Percentiles rank a stretch among this genome's conserved stretches.
phyloP scores from a whole-genome alignment of 2,329 filamentous ascomycete genomes.

The Teratosphaeria zuluensis region DNA sequence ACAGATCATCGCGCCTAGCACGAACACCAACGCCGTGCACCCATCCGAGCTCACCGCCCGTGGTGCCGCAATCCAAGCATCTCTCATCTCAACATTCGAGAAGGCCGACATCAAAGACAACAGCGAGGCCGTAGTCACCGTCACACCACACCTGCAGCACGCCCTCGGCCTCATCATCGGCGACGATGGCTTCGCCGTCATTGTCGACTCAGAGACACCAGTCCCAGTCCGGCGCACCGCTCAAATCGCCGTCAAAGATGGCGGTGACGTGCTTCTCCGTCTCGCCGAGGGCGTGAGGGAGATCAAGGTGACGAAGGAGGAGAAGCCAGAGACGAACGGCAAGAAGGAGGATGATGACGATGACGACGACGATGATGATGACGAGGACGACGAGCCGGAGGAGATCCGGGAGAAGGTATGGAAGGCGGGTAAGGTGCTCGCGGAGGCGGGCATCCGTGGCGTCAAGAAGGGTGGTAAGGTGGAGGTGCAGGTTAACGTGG shows the following conservation, averaged over 20 bases:
- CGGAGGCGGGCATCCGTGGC: slow-evolving; percentile 73
- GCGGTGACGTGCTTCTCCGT: slow-evolving; percentile 80
- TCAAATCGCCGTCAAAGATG: slow-evolving; percentile 64
- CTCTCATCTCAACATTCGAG: slow-evolving; percentile 89
- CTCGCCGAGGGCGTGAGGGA: slow-evolving; percentile 80
- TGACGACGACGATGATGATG: slow-evolving; percentile 48
- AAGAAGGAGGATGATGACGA: slow-evolving; percentile 41
- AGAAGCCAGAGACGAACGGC: slow-evolving; percentile 55
- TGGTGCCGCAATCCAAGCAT: slow-evolving; percentile 91
- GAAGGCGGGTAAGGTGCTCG: slow-evolving; percentile 75
- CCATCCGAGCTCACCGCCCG: slow-evolving; percentile 82
- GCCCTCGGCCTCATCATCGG: slow-evolving; percentile 73
- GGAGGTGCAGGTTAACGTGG: slow-evolving; percentile 86
- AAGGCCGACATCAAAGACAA: slow-evolving; percentile 89
- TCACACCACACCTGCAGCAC: slow-evolving; percentile 79
- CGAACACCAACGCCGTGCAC: slow-evolving; percentile 70
- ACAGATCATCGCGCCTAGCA: slow-evolving; percentile 71
- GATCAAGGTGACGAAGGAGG: slow-evolving; percentile 87
- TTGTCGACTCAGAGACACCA: slow-evolving; percentile 78
- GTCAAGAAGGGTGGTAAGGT: slow-evolving; percentile 85
- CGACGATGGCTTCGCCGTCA: slow-evolving; percentile 60
- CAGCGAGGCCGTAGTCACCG: slow-evolving; percentile 88
- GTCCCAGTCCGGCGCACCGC: slow-evolving; percentile 80
- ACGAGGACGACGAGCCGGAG: slow-evolving; percentile 67
- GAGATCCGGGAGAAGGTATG: slow-evolving; percentile 84